Evolutionary conservation across 2,329 filamentous ascomycete species (phyloP).

Genomic region (Iodosphaeria phyllophila): DNA sequence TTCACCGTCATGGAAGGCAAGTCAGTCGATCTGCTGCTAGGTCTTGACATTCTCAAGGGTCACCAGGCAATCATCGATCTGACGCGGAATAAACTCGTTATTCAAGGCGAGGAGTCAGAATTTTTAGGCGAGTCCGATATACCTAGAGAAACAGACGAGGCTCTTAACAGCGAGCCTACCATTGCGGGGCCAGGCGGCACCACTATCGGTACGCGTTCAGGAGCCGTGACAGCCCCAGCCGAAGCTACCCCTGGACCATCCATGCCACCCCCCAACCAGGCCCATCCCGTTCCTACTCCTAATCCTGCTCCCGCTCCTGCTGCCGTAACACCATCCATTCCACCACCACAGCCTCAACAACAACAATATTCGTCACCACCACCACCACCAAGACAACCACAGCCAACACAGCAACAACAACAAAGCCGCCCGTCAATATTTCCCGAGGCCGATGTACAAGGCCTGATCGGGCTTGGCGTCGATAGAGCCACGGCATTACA

Average conservation of each 20-base stretch:
- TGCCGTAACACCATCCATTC: constrained; percentile 3
- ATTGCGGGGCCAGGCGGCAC: constrained; percentile 77
- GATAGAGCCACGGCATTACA: constrained; percentile 57
- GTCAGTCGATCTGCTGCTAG: constrained; percentile 79
- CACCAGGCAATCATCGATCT: constrained; percentile 90
- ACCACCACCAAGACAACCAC: constrained; percentile 10
- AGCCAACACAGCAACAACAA: constrained; percentile 8
- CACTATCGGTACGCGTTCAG: constrained; percentile 66
- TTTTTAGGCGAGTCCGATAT: constrained; percentile 91
- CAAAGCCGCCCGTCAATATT: constrained; percentile 10
- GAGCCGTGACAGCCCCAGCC: constrained; percentile 46
- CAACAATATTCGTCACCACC: constrained; percentile 9
- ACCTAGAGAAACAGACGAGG: constrained; percentile 63
- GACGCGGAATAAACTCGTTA: constrained; percentile 64
- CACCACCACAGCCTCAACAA: constrained; percentile 7
- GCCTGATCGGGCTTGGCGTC: constrained; percentile 62
- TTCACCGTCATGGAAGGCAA: constrained; percentile 99
- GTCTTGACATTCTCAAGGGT: constrained; percentile 90
- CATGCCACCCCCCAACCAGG: constrained; percentile 7
- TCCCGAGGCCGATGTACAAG: constrained; percentile 52
- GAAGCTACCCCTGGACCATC: constrained; percentile 11
- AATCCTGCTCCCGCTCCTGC: constrained; percentile 5
- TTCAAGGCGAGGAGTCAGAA: constrained; percentile 71
- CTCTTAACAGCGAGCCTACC: constrained; percentile 60
- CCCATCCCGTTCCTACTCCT: constrained; percentile 8